Evolutionary conservation across 2,329 filamentous ascomycete genomes (phyloP).

Genomic region (Fusarium vanettenii): DNA sequence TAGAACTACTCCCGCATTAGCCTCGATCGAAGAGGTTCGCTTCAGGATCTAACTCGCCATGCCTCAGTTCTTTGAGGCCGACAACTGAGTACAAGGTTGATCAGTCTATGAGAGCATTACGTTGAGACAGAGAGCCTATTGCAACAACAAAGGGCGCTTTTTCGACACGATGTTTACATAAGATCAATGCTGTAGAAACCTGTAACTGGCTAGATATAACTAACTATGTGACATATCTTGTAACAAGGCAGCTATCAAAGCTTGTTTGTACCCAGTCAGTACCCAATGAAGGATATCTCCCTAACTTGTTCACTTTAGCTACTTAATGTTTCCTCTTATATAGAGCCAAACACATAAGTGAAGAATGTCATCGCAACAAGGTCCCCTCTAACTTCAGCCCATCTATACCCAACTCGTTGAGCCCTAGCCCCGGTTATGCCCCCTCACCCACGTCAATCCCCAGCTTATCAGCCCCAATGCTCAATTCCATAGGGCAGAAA

Average conservation of each 20-base stretch:
- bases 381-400: background rate
- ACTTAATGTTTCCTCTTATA: background rate
- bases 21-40: background rate
- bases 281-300: background rate
- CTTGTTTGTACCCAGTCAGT: background rate
- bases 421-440: background rate
- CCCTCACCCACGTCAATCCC: background rate
- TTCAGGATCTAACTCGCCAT: background rate
- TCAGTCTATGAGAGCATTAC: background rate
- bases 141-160: background rate
- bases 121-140: background rate
- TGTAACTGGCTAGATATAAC: background rate
- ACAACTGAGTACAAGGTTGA: background rate
- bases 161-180: background rate
- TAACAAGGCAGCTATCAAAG: background rate
- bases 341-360: background rate
- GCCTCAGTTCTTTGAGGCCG: background rate
- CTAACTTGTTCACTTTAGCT: background rate
- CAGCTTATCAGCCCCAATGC: background rate
- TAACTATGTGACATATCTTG: background rate
- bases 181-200: background rate
- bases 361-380: background rate
- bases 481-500: background rate
- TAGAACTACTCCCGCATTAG: background rate
- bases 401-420: background rate